These are phyloP conservation scores for Penicillium sp. DNA, from an alignment of 2,329 filamentous ascomycete genomes.

Conservation along the genomic window DNA sequence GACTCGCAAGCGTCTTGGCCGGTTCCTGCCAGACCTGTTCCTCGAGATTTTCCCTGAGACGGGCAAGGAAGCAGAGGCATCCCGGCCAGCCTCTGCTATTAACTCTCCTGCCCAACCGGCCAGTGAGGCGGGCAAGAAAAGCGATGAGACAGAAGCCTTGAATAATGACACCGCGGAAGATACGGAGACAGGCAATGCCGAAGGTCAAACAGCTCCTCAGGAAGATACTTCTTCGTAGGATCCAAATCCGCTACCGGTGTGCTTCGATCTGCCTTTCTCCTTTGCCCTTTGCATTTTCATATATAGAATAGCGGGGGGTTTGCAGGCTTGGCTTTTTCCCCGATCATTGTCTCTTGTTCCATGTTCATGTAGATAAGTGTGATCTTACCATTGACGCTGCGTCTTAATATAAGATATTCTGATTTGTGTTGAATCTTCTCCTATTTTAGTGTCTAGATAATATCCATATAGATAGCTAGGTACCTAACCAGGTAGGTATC, in stretches of 20 bases:
- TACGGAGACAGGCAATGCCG: constrained; percentile 1
- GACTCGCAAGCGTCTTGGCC: constrained; percentile 56
- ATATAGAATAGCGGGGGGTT: constrained; percentile 14
- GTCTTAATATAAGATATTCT: constrained; percentile 6
- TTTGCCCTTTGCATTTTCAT: constrained; percentile 14
- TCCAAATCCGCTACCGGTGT: not conserved
- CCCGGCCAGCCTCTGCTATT: constrained; percentile 13
- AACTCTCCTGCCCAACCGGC: constrained; percentile 18
- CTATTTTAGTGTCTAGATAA: no score
- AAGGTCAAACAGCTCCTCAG: constrained; percentile 2
- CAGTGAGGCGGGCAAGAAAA: constrained; percentile 15
- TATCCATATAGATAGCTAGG: no score
- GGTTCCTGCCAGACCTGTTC: constrained; percentile 58
- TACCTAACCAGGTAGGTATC: no score
- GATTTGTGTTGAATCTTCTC: not conserved
- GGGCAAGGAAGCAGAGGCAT: constrained; percentile 19
- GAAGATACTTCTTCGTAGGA: constrained; percentile 7
- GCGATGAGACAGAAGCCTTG: constrained; percentile 6
- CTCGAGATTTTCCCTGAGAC: constrained; percentile 53
- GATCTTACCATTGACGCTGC: constrained; percentile 5
- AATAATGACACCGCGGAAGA: constrained; percentile 1
- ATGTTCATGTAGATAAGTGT: constrained; percentile 20
- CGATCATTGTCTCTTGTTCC: constrained; percentile 1
- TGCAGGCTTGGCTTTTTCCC: constrained; percentile 4
- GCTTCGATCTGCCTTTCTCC: constrained; percentile 1